These are phyloP conservation scores for Teunomyces stri DNA, from an alignment of 805 yeast genomes.

Conservation along the genomic window DNA sequence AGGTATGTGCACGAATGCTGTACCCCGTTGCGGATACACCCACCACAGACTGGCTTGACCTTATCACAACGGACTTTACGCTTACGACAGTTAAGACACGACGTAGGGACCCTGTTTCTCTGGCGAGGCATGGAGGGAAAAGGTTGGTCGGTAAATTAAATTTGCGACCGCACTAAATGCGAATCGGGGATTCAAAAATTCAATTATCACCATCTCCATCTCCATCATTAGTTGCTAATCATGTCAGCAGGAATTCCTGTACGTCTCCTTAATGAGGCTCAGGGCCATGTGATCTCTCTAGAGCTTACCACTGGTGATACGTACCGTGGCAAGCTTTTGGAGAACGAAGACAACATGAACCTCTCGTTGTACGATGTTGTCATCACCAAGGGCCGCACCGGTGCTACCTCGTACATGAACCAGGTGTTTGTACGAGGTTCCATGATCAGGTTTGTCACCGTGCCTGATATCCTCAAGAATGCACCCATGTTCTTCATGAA, in stretches of 20 bases:
- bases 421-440: slow-evolving; percentile 92
- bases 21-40: slow-evolving; percentile 40
- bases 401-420: slow-evolving; percentile 70
- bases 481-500: slow-evolving; percentile 82
- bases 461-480: slow-evolving; percentile 83
- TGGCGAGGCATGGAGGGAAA: slow-evolving; percentile 7
- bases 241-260: slow-evolving; percentile 80
- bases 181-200: slow-evolving; percentile 1
- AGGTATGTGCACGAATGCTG: slow-evolving; percentile 38
- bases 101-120: slow-evolving; percentile 38
- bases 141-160: not conserved
- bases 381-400: slow-evolving; percentile 65
- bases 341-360: slow-evolving; percentile 93
- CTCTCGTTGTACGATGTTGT: slow-evolving; percentile 80
- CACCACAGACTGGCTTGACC: slow-evolving; percentile 39
- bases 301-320: slow-evolving; percentile 85
- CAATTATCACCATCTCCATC: not conserved
- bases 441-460: slow-evolving; percentile 74
- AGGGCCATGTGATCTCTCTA: slow-evolving; percentile 81
- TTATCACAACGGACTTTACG: slow-evolving; percentile 46
- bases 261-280: slow-evolving; percentile 80
- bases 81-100: slow-evolving; percentile 40
- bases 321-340: slow-evolving; percentile 82
- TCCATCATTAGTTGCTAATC: not conserved
- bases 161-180: slow-evolving; percentile 2